Evolutionary conservation across 495 filamentous ascomycete species (phyloP), one percentile per base, ranked within the genome.

Genomic region (Rhizodiscina lignyota): DNA sequence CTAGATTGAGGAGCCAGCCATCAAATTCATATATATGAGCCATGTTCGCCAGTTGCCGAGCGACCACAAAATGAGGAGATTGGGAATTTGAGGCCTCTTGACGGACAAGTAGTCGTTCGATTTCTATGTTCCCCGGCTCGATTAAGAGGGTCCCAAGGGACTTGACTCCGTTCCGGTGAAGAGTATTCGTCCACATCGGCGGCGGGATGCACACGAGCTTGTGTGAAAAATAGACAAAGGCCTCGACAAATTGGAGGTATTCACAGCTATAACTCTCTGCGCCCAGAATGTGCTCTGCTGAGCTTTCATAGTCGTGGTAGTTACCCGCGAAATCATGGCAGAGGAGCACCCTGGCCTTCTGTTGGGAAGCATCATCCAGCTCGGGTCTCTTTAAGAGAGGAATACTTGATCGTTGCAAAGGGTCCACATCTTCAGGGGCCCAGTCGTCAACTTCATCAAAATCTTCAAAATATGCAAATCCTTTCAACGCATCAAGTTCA

Each of bases 1-100:
- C 61, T n/a, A 64, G 45, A 34, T 63, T 63, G 20, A 63, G 34
- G 21, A 64, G 40, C 61, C 61, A 64, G 12, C 61, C 61, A 40
- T 64, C 61, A 34, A 64, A 64, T 13, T 61, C 58, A 32, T 59
- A 61, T 4, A 48, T 46, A n/a, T 44, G 32, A 4, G 55, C 54
- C 29, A 64, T 51, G 17, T 35, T 31, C 17, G 53, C 49, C 11
- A 64, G 41, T 30, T 60, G 56, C 18, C 37, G 50, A 12, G 59
- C 59, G 18, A 60, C 37, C 4, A 49, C 27, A 31, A 49, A 61
- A 21, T 44, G 42, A 2, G 28, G 32, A n/a, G 44, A 43, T 15
- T 52, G 41, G 21, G 12, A 18, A 18, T 30, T 45, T 5, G 40
- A 27, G 8, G 24, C 24, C 24, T 8, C 8, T 27, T 8, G 8